Evolutionary conservation across 2,329 filamentous ascomycete genomes (phyloP).

Genomic region (Paracoccidioides brasiliensis): DNA sequence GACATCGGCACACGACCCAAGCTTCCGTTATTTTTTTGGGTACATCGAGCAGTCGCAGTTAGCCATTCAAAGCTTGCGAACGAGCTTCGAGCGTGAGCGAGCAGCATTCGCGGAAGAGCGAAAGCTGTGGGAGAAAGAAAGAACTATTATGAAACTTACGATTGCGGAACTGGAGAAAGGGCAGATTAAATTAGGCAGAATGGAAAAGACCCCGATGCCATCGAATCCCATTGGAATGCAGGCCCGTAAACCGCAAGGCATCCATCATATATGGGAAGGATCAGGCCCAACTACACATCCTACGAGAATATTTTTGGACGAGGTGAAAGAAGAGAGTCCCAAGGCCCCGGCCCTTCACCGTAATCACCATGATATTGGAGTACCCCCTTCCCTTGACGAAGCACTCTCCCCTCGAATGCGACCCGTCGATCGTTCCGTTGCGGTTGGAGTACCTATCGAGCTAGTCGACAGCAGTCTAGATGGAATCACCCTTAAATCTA

Average conservation of each 20-base stretch:
- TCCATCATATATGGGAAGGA: slow-evolving; percentile 32
- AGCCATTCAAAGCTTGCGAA: slow-evolving; percentile 27
- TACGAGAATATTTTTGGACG: slow-evolving; percentile 31
- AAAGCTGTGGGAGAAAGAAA: slow-evolving; percentile 33
- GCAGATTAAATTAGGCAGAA: neutral
- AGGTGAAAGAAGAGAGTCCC: slow-evolving; percentile 16
- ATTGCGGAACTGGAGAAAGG: slow-evolving; percentile 29
- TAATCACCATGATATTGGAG: slow-evolving; percentile 20
- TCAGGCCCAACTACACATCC: slow-evolving; percentile 27
- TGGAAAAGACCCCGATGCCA: neutral
- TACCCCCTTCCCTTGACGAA: slow-evolving; percentile 26
- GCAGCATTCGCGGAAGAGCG: slow-evolving; percentile 31
- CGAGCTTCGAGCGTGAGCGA: slow-evolving; percentile 29
- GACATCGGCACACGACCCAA: slow-evolving; percentile 10
- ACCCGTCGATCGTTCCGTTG: slow-evolving; percentile 19
- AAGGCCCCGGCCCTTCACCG: slow-evolving; percentile 13
- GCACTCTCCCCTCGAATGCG: slow-evolving; percentile 27
- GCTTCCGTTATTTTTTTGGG: slow-evolving; percentile 17
- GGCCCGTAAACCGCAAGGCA: neutral
- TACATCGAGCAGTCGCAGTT: slow-evolving; percentile 32
- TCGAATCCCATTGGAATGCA: neutral
- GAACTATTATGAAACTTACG: slow-evolving; percentile 27
- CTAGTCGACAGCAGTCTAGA: slow-evolving; percentile 34
- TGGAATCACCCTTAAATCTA: slow-evolving; percentile 36
- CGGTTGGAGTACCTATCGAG: slow-evolving; percentile 30